Evolutionary conservation across 2,329 filamentous ascomycete genomes (phyloP).

Genomic region (Lasiodiplodia gonubiensis): DNA sequence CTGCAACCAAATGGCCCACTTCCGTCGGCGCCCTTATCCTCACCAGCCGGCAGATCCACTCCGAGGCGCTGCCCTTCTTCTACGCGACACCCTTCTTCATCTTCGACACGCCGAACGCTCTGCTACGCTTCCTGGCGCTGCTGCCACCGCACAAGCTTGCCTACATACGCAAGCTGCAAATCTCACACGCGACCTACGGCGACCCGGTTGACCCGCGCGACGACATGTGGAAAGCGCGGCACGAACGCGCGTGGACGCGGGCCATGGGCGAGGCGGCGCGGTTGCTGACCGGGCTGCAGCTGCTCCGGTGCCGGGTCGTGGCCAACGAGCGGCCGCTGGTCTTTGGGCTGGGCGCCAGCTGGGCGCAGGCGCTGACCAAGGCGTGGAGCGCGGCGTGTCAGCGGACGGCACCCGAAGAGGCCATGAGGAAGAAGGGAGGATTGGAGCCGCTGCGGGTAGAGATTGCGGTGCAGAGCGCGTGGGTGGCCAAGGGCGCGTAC

Average conservation of each 20-base stretch:
- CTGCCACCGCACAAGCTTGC: conserved; percentile 33
- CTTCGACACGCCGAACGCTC: conserved; percentile 38
- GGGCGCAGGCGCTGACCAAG: neutral
- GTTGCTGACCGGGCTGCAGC: neutral
- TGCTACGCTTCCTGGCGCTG: conserved; percentile 37
- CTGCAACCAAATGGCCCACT: conserved; percentile 38
- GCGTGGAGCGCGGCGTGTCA: neutral
- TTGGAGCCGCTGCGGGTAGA: neutral
- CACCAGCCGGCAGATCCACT: conserved; percentile 39
- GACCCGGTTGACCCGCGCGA: conserved; percentile 25
- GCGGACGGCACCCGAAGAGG: neutral
- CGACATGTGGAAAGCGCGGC: conserved; percentile 34
- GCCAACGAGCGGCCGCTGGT: conserved; percentile 35
- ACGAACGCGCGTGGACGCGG: neutral
- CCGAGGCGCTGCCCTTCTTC: conserved; percentile 38
- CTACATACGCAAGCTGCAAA: conserved; percentile 38
- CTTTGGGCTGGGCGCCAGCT: neutral
- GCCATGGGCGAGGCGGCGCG: conserved; percentile 12
- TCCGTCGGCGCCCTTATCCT: conserved; percentile 39
- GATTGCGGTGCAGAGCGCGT: conserved; percentile 1
- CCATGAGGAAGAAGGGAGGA: neutral
- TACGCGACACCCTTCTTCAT: conserved; percentile 40
- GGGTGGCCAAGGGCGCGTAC: neutral
- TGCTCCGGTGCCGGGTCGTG: conserved; percentile 35
- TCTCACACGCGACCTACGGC: conserved; percentile 42